Evolutionary conservation across 1,284 basidiomycete genomes (phyloP).

Genomic region (Cutaneotrichosporon sp.): DNA sequence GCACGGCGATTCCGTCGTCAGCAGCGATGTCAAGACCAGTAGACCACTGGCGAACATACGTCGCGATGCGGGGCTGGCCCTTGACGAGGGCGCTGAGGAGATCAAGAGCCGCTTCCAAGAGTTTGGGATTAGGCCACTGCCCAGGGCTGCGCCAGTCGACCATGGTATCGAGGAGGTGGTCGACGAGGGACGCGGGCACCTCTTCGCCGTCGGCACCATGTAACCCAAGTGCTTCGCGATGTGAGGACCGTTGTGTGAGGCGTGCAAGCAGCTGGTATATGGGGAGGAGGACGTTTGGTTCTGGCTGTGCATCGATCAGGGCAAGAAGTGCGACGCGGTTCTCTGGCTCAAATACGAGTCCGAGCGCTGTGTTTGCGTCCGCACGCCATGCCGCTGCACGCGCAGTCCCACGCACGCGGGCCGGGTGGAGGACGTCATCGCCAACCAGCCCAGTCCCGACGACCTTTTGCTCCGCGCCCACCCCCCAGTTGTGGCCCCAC

Average conservation of each 20-base stretch:
- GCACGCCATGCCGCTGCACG: slow-evolving; percentile 24
- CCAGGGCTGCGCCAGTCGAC: slow-evolving; percentile 26
- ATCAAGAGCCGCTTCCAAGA: slow-evolving; percentile 68
- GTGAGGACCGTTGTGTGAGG: slow-evolving; percentile 61
- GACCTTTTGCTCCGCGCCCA: slow-evolving; percentile 44
- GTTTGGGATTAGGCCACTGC: slow-evolving; percentile 55
- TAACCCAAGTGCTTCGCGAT: slow-evolving; percentile 59
- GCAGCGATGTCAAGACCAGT: slow-evolving; percentile 12
- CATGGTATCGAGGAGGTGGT: slow-evolving; percentile 35
- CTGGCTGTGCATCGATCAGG: slow-evolving; percentile 33
- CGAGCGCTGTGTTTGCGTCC: slow-evolving; percentile 30
- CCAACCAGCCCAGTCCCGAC: slow-evolving; percentile 44
- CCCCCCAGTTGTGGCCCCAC: slow-evolving; percentile 52
- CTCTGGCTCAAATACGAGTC: slow-evolving; percentile 38
- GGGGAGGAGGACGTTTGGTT: slow-evolving; percentile 51
- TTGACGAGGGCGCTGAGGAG: slow-evolving; percentile 69
- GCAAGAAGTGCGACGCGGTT: slow-evolving; percentile 38
- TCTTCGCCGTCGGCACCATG: neutral
- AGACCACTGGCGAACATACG: slow-evolving; percentile 29
- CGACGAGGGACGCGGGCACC: slow-evolving; percentile 31
- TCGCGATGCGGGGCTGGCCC: slow-evolving; percentile 58
- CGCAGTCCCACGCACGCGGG: slow-evolving; percentile 21
- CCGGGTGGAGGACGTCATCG: slow-evolving; percentile 24
- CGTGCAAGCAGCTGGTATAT: slow-evolving; percentile 60
- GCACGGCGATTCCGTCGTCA: slow-evolving; percentile 12